Conservation (phyloP, 768 basidiomycete genomes). For the Tulasnella calospora region DNA sequence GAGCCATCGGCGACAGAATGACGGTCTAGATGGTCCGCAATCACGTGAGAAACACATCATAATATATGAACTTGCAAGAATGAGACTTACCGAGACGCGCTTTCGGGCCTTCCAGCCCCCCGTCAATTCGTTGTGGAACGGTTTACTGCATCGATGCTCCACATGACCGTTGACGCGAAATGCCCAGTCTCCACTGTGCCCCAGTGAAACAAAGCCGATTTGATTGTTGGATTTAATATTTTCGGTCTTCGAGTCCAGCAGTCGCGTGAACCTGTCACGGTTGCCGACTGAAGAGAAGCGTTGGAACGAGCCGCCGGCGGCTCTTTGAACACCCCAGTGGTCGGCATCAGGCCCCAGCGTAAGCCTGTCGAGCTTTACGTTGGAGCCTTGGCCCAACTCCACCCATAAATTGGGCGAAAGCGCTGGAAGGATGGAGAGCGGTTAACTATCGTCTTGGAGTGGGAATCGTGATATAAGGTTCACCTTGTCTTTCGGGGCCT, state of each 20-base stretch:
- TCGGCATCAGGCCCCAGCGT: not conserved
- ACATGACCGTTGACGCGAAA: not conserved
- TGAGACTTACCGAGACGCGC: not conserved
- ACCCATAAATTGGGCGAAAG: slow-evolving; percentile 2
- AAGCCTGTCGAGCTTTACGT: not conserved
- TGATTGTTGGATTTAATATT: not conserved
- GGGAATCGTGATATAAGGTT: no score
- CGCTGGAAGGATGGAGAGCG: not conserved
- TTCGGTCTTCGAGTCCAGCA: not conserved
- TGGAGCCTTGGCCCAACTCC: not conserved
- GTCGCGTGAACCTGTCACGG: not conserved
- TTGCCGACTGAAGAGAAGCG: not conserved
- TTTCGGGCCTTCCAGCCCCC: not conserved
- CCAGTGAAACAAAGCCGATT: not conserved
- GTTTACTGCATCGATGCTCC: not conserved
- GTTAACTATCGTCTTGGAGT: not conserved
- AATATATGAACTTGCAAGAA: no score
- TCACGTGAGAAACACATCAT: not conserved
- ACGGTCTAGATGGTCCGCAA: not conserved
- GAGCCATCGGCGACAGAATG: not conserved
- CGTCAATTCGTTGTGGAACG: not conserved
- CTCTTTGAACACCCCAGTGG: not conserved
- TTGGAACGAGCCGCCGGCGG: not conserved
- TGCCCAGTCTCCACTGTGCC: not conserved
- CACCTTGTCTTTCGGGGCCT: slow-evolving; percentile 7